Base-by-base conservation (phyloP, 805 yeast species). In the Metschnikowia lochheadii region DNA sequence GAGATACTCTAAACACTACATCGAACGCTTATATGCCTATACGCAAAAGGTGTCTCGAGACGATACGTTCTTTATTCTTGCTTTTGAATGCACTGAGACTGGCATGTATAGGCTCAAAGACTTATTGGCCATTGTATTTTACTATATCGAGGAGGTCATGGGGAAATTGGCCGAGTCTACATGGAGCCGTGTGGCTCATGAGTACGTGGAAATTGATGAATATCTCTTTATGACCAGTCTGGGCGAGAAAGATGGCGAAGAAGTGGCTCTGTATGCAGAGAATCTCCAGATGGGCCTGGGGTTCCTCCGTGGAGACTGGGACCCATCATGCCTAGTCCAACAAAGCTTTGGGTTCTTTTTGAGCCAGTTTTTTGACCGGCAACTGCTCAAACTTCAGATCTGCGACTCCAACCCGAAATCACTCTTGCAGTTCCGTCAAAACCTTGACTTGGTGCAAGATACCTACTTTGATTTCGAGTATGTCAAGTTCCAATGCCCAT, bases 41-140 rank as follows among this genome's bases (percentile, higher is more conserved):
- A 59, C 66, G 1, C 77, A 80, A 18, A 53, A 59, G 2, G 56
- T 79, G 26, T 56, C 78, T 2, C 48, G 58, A 1, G 66, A 64
- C 1, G 65, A 72, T n/a, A 64, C 66, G 4, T 66, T 75, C 0
- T 57, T 87, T 2, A 71, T 77, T 7, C 48, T 86, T 3, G 85
- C 84, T 50, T 46, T 84, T 2, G 64, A 64, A 3, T 62, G 83
- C 5, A 80, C 86, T 0, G 59, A 63, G 1, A 52, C 63, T 1
- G 90, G 89, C 0, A 55, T 69, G 41, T 63, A 62, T 20, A 64
- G 72, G 13, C 14, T 79, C 0, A 50, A 54, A 0, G 34, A 42
- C 0, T 69, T 84, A 0, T 32, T 80, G 1, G 47, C 57, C 0
- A 49, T 61, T 2, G 48, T 82, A 0, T 66, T 78, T 34, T 51